Base-by-base conservation (phyloP, 306 rosid species). In the Erythrophleum fordii region DNA sequence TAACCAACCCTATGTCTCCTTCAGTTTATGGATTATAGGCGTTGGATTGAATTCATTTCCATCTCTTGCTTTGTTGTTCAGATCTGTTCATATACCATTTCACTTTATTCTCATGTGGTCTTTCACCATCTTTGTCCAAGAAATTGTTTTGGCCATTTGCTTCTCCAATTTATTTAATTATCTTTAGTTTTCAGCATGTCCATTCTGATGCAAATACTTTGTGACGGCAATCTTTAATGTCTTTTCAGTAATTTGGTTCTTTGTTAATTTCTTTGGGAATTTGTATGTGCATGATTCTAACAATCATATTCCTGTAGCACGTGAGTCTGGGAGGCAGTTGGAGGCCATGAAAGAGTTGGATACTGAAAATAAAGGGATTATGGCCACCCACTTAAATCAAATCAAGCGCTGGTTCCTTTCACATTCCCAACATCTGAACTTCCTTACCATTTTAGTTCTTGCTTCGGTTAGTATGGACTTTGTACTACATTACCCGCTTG, bases 391-490 rank as follows among this genome's bases (percentile, higher is more conserved):
- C 65, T 71, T 96, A 81, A 90, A 77, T 83, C 81, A 48, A 88
- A 51, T 83, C 78, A 93, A 93, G 85, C 78, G 81, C 82, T 93
- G 97, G 99, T 77, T 96, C 72, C 82, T 90, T 48, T 84, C 99
- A 51, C 97, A 89, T 74, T 61, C 98, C 0, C 98, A 93, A 67
- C 96, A 92, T 83, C 52, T 96, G 91, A 96, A 92, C 89, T 96
- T 90, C 80, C 20, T 83, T 52, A 90, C 95, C 34, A 96, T 96
- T 80, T 79, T 96, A 76, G 87, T 92, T 44, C 99, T 96, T 80
- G 99, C 99, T 67, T 96, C 99, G 97, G 99, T 96, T 81, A 93
- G 97, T 90, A 84, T 61, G n/a, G 46, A 74, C 75, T 53, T 77
- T 46, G 74, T 58, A 11, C 74, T 80, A 86, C 78, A 61, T 79